Percentiles rank a stretch among this genome's conserved stretches.
phyloP scores from a whole-genome alignment of 148 eudicot species.

The Rhododendron kiyosumense region DNA sequence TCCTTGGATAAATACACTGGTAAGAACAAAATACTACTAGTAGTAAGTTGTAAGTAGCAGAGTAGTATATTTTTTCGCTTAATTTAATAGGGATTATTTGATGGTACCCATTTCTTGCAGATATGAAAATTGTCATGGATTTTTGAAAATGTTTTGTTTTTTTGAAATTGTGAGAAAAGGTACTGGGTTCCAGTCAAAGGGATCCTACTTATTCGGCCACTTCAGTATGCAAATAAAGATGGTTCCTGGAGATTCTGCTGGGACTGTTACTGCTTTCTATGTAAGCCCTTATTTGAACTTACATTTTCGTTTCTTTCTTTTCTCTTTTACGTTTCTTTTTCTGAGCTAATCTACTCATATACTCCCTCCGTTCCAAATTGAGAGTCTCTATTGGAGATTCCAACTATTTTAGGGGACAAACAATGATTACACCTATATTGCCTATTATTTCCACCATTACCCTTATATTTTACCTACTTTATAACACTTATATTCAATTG shows the following conservation, averaged over 20 bases:
- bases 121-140: background rate
- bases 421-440: too few species aligned
- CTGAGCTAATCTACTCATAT: background rate
- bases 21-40: background rate
- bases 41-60: too few species aligned
- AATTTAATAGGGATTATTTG: background rate
- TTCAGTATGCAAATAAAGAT: slow-evolving; percentile 25
- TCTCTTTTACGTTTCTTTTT: background rate
- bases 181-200: slow-evolving; percentile 29
- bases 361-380: too few species aligned
- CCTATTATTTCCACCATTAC: too few species aligned
- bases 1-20: slow-evolving; percentile 66
- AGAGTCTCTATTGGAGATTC: too few species aligned
- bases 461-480: too few species aligned
- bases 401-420: too few species aligned
- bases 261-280: slow-evolving; percentile 27
- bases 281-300: slow-evolving; percentile 2
- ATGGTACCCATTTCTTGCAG: background rate
- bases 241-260: slow-evolving; percentile 28
- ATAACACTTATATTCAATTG: too few species aligned
- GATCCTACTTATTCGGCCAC: slow-evolving; percentile 23
- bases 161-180: background rate
- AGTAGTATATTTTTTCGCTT: background rate
- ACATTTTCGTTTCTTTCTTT: background rate
- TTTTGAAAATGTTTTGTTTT: background rate